These are phyloP conservation scores for Didymella sp. DNA, from an alignment of 2,329 filamentous ascomycete species.

Conservation along the genomic window DNA sequence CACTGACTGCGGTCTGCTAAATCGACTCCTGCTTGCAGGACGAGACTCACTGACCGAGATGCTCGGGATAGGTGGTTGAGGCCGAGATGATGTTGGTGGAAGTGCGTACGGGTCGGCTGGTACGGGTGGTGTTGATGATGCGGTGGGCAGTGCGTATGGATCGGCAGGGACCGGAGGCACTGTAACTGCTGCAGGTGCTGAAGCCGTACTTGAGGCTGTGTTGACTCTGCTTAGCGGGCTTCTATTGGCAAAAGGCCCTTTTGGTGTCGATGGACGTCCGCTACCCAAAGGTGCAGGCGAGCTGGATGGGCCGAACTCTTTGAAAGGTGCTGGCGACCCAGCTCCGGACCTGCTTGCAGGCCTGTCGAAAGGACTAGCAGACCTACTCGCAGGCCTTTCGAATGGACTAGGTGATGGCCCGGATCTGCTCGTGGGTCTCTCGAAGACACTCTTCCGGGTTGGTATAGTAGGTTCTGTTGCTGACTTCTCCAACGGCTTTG, in stretches of 20 bases:
- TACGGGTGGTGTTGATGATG: conserved; percentile 26
- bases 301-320: conserved; percentile 12
- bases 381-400: conserved; percentile 6
- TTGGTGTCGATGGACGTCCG: conserved; percentile 40
- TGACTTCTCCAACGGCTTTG: conserved; percentile 45
- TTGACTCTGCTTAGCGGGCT: conserved; percentile 39
- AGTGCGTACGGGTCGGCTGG: conserved; percentile 7
- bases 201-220: conserved; percentile 24
- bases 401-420: conserved; percentile 5
- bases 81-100: conserved; percentile 6
- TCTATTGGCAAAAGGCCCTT: conserved; percentile 35
- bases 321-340: conserved; percentile 5
- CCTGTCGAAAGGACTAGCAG: conserved; percentile 10
- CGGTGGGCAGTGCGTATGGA: conserved; percentile 27
- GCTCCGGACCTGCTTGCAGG: conserved; percentile 6
- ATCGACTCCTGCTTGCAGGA: conserved; percentile 1
- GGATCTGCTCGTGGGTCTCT: conserved; percentile 30
- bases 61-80: conserved; percentile 17
- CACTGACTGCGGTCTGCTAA: conserved; percentile 13
- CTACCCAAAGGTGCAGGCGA: conserved; percentile 29
- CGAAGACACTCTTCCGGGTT: conserved; percentile 57
- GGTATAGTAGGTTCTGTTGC: conserved; percentile 56
- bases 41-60: conserved; percentile 22
- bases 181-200: conserved; percentile 43
- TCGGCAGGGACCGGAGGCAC: conserved; percentile 6